Evolutionary conservation across 2,329 filamentous ascomycete genomes (phyloP), one percentile per base, ranked within the genome.

Genomic region (Fusarium sp.): DNA sequence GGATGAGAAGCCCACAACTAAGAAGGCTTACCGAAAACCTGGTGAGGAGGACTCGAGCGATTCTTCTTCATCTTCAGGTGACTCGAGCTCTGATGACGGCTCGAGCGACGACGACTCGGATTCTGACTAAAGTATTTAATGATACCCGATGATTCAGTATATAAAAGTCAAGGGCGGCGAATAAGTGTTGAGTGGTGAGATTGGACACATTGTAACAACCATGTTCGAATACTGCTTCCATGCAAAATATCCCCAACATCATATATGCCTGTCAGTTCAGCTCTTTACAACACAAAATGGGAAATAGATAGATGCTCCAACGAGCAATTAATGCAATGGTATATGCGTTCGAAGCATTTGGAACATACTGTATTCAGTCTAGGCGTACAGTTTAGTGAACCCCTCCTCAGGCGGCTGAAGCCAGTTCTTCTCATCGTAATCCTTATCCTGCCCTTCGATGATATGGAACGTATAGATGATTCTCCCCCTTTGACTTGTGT

Each of bases 401-500:
- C 93, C 94, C 43, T 88, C 87, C 42, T 85, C 83, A 0, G 93
- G 91, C 61, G 94, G 93, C 82, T 98, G 95, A 79, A 99, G 81
- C 96, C 96, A 98, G 81, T 99, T 99, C 80, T 86, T 86, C 81
- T 87, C 87, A 80, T 98, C 96, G 79, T 98, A 99, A 57, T 82
- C 84, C 45, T 89, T 84, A 1, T 80, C 86, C 21, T 91, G 87
- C 0, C 92, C 92, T 82, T 98, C 96, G 76, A 98, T 98, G 61
- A 97, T 88, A 83, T 99, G 96, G 79, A 98, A 99, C 0, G 96
- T 98, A 81, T 98, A 99, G 56, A 98, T 97, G 78, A 96, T 97
- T 71, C 95, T 86, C 23, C 94, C 94, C 84, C 93, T 95, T 69
- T 86, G 81, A 78, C 94, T 97, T 59, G 88, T 86, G 78, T 99